These are phyloP conservation scores for Ambrosiella beaveri DNA, from an alignment of 2,329 filamentous ascomycete genomes.

Conservation along the genomic window DNA sequence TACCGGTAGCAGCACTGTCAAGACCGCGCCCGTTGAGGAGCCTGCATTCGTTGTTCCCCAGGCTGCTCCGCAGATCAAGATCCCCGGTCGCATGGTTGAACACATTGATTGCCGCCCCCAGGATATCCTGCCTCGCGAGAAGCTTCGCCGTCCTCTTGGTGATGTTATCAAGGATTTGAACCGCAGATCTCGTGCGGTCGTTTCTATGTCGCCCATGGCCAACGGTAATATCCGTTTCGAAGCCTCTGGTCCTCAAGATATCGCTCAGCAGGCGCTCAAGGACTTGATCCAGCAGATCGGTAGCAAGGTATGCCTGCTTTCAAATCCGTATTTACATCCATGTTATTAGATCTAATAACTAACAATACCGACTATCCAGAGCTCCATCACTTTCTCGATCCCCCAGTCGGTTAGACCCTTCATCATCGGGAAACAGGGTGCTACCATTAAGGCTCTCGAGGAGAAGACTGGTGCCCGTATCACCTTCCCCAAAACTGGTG, in stretches of 20 bases:
- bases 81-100: conserved; percentile 72
- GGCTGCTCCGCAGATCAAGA: conserved; percentile 29
- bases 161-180: conserved; percentile 88
- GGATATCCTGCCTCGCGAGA: conserved; percentile 56
- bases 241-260: conserved; percentile 66
- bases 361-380: conserved; percentile 8
- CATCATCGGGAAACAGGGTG: conserved; percentile 84
- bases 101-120: conserved; percentile 55
- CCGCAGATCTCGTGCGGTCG: conserved; percentile 70
- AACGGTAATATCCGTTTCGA: conserved; percentile 65
- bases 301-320: conserved; percentile 47
- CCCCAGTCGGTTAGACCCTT: conserved; percentile 58
- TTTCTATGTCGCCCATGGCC: conserved; percentile 59
- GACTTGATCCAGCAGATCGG: conserved; percentile 80
- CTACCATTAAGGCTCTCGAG: conserved; percentile 77
- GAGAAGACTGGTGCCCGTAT: conserved; percentile 81
- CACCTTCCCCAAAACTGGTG: conserved; percentile 70
- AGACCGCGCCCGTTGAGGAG: conserved; percentile 4
- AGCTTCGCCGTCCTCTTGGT: conserved; percentile 68
- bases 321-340: conserved; percentile 5
- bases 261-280: conserved; percentile 74
- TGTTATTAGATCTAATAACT: conserved; percentile 3
- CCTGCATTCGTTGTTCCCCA: background rate
- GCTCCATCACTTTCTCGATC: conserved; percentile 12
- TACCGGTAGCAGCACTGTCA: background rate